Evolutionary conservation across 2,329 filamentous ascomycete species (phyloP).

Genomic region (Clonostachys sp.): DNA sequence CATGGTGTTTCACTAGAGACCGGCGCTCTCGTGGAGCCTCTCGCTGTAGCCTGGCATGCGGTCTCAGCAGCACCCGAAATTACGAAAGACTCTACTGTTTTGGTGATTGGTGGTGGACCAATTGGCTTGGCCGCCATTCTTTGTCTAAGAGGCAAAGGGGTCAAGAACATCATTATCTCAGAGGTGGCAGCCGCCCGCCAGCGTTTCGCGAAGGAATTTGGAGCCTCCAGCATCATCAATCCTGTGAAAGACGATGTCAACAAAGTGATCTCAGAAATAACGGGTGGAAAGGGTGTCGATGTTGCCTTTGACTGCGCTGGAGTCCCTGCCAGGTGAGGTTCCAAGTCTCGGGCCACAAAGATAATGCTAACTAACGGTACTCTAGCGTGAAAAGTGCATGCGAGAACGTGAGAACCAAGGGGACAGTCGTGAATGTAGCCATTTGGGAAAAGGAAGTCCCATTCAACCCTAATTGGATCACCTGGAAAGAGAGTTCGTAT

Average conservation of each 20-base stretch:
- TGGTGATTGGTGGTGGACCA: slow-evolving; percentile 58
- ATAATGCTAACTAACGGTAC: not conserved
- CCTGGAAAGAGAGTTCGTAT: slow-evolving; percentile 11
- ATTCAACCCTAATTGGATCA: slow-evolving; percentile 11
- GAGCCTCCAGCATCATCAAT: slow-evolving; percentile 29
- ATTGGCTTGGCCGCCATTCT: slow-evolving; percentile 58
- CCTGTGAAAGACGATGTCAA: slow-evolving; percentile 9
- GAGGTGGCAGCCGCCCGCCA: slow-evolving; percentile 48
- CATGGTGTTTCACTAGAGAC: slow-evolving; percentile 45
- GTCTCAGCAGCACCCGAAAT: slow-evolving; percentile 14
- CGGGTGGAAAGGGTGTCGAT: slow-evolving; percentile 9
- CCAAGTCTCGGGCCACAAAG: too few species aligned
- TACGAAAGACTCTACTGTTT: slow-evolving; percentile 35
- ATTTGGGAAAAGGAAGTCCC: slow-evolving; percentile 15
- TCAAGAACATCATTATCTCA: slow-evolving; percentile 49
- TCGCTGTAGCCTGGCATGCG: slow-evolving; percentile 62
- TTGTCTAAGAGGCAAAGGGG: slow-evolving; percentile 47
- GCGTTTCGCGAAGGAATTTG: slow-evolving; percentile 45
- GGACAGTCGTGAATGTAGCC: slow-evolving; percentile 14
- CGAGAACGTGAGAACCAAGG: slow-evolving; percentile 10
- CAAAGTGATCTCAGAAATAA: slow-evolving; percentile 6
- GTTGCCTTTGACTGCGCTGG: slow-evolving; percentile 15
- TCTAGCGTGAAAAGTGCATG: slow-evolving; percentile 10
- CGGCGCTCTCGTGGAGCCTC: slow-evolving; percentile 56
- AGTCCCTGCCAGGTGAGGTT: slow-evolving; percentile 8